These are phyloP conservation scores for Pythium dissotocum DNA, from an alignment of 352 stramenopile species.

Conservation along the genomic window DNA sequence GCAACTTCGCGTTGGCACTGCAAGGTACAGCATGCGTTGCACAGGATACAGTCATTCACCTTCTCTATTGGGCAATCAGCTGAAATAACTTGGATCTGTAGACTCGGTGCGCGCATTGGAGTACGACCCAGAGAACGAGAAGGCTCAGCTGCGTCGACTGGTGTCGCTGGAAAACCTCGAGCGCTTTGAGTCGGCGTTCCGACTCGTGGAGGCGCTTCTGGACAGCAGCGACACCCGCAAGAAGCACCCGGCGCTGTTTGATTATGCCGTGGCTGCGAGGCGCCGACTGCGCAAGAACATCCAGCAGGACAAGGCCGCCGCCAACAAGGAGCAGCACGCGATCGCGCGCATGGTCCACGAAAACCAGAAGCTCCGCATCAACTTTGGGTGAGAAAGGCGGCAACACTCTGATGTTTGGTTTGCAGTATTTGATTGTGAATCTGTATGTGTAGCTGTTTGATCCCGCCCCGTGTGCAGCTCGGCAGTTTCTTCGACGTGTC, in stretches of 20 bases:
- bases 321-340: constrained; percentile 47
- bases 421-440: not conserved
- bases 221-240: constrained; percentile 19
- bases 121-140: constrained; percentile 59
- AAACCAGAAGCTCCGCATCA: constrained; percentile 78
- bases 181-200: constrained; percentile 63
- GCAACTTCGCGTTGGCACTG: constrained; percentile 63
- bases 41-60: not conserved
- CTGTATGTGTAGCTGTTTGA: constrained; percentile 39
- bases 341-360: constrained; percentile 78
- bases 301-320: constrained; percentile 49
- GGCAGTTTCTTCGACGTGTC: constrained; percentile 56
- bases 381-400: constrained; percentile 54
- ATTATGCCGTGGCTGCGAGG: constrained; percentile 54
- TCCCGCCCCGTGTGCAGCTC: constrained; percentile 56
- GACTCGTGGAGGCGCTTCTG: constrained; percentile 48
- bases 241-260: constrained; percentile 37
- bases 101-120: constrained; percentile 59
- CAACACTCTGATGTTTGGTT: constrained; percentile 2
- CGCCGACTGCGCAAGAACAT: constrained; percentile 59
- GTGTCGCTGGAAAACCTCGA: constrained; percentile 79
- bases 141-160: constrained; percentile 59
- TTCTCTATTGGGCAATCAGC: not conserved
- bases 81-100: constrained; percentile 13
- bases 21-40: constrained; percentile 32